These are phyloP conservation scores for Camellia sinensis DNA, from an alignment of 148 eudicot genomes.

Conservation along the genomic window DNA sequence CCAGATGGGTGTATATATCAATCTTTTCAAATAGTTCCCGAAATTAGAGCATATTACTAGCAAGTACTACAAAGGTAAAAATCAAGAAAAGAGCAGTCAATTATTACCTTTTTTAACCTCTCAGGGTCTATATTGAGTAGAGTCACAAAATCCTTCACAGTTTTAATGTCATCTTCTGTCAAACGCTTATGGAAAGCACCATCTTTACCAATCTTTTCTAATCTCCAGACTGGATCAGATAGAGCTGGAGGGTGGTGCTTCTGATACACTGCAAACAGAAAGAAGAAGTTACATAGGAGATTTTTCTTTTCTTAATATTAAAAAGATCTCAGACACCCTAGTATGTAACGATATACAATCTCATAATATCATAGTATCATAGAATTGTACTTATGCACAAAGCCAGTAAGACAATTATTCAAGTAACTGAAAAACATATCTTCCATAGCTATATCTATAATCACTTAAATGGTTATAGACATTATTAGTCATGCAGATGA, in stretches of 20 bases:
- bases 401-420: background rate
- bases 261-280: constrained; percentile 41
- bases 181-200: constrained; percentile 53
- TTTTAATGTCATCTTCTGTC: constrained; percentile 34
- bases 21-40: background rate
- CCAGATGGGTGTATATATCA: too few species aligned
- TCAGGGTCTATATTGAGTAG: constrained; percentile 58
- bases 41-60: background rate
- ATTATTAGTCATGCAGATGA: too few species aligned
- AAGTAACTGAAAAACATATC: background rate
- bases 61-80: background rate
- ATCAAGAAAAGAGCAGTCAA: background rate
- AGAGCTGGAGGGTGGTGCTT: constrained; percentile 60
- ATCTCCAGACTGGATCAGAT: constrained; percentile 49
- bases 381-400: background rate
- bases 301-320: background rate
- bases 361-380: background rate
- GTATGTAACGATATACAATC: background rate
- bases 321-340: background rate
- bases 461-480: background rate
- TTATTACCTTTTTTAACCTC: constrained; percentile 60
- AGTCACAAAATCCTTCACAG: constrained; percentile 51
- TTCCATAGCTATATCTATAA: background rate
- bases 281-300: background rate
- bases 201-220: constrained; percentile 54